Evolutionary conservation across 768 basidiomycete species (phyloP).

Genomic region (Termitomyces sp.): DNA sequence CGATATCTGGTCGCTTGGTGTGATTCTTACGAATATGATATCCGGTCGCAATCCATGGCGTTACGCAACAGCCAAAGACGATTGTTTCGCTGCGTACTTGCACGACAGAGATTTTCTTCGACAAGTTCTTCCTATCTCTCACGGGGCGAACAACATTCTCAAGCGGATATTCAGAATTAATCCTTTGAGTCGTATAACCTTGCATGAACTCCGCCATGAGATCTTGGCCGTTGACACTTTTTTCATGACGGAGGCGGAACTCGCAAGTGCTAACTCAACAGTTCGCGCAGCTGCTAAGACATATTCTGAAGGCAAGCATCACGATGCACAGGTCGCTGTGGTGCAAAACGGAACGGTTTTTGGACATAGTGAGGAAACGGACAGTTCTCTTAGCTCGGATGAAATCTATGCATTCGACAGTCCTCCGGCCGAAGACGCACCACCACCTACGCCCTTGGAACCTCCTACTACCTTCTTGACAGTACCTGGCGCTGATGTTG

Average conservation of each 20-base stretch:
- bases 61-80: conserved; percentile 59
- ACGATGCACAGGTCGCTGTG: conserved; percentile 1
- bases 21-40: conserved; percentile 82
- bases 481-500: conserved; percentile 8
- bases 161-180: conserved; percentile 69
- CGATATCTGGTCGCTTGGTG: conserved; percentile 72
- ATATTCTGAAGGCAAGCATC: conserved; percentile 4
- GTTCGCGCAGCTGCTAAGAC: conserved; percentile 16
- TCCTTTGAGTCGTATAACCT: conserved; percentile 53
- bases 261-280: conserved; percentile 22
- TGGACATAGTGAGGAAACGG: conserved; percentile 8
- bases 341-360: background rate
- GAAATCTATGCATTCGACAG: conserved; percentile 32
- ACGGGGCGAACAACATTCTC: conserved; percentile 57
- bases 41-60: conserved; percentile 78
- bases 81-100: conserved; percentile 61
- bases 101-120: conserved; percentile 59
- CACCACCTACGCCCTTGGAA: conserved; percentile 6
- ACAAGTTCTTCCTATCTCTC: conserved; percentile 68
- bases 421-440: conserved; percentile 23
- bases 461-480: conserved; percentile 6
- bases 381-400: conserved; percentile 24
- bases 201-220: conserved; percentile 53
- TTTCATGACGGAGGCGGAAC: conserved; percentile 49
- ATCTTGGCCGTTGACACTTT: conserved; percentile 56